Evolutionary conservation across 345 rosid species (phyloP).

Genomic region (Geranium rotundifolium): DNA sequence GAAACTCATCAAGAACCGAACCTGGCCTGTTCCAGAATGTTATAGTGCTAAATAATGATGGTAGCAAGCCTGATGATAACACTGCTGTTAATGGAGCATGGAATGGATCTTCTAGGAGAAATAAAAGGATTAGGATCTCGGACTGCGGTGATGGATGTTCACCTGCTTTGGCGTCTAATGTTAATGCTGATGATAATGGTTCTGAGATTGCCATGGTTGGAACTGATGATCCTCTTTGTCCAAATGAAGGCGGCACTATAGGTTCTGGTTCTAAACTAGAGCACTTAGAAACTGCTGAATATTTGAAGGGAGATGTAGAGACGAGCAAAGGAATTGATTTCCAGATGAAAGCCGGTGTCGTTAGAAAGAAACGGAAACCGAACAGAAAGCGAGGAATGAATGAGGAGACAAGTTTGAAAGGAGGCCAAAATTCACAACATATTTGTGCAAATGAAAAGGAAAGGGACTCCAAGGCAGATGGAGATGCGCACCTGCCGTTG

Average conservation of each 20-base stretch:
- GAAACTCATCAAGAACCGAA: constrained; percentile 41
- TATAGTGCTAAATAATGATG: constrained; percentile 27
- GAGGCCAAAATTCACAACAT: constrained; percentile 32
- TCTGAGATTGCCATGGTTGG: constrained; percentile 61
- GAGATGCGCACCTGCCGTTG: constrained; percentile 86
- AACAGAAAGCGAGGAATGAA: constrained; percentile 38
- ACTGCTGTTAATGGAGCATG: constrained; percentile 17
- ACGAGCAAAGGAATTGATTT: constrained; percentile 58
- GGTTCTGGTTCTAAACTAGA: constrained; percentile 49
- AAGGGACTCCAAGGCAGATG: constrained; percentile 44
- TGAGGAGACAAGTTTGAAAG: constrained; percentile 33
- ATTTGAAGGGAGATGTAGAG: constrained; percentile 44
- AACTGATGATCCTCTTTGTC: constrained; percentile 49
- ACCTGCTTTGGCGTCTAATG: constrained; percentile 40
- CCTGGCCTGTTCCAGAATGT: constrained; percentile 28
- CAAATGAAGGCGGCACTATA: constrained; percentile 44
- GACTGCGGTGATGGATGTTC: constrained; percentile 47
- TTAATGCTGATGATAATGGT: constrained; percentile 44
- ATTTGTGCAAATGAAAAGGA: constrained; percentile 23
- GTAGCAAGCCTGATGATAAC: constrained; percentile 30
- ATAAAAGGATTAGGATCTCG: constrained; percentile 32
- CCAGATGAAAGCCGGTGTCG: constrained; percentile 46
- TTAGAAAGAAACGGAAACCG: constrained; percentile 67
- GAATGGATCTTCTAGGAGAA: constrained; percentile 31
- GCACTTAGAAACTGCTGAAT: constrained; percentile 32